phyloP scores from a whole-genome alignment of 192 early-diverging fungal genomes.

The Linnemannia hyalina region DNA sequence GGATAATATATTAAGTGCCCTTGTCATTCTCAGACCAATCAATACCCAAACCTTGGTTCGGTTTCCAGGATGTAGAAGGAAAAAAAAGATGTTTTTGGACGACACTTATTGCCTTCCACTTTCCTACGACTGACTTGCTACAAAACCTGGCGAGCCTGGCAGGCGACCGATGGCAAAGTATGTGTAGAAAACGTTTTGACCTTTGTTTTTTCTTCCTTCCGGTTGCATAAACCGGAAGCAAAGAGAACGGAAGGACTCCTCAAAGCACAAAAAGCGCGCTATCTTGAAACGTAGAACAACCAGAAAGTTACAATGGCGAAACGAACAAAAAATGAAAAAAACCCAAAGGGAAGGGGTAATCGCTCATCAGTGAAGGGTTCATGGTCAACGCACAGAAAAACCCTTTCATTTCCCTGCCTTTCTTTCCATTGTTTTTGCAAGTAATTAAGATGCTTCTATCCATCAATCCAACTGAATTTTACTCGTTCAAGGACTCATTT shows the following conservation, averaged over 20 bases:
- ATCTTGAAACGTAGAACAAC: slow-evolving; percentile 1
- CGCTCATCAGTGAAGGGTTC: neutral
- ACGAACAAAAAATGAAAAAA: neutral
- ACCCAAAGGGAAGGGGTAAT: neutral
- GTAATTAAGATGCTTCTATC: neutral
- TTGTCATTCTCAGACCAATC: neutral
- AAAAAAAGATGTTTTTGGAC: neutral
- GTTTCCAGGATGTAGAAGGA: neutral
- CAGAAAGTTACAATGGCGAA: neutral
- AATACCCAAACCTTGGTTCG: neutral
- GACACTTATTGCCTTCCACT: neutral
- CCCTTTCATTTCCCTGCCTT: no score
- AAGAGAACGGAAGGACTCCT: neutral
- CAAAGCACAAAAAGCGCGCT: neutral
- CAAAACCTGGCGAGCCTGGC: no score
- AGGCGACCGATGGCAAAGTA: neutral
- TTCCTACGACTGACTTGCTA: neutral
- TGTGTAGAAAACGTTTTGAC: neutral
- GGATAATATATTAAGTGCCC: neutral
- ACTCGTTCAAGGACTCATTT: neutral
- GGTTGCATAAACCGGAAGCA: neutral
- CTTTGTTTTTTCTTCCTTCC: neutral
- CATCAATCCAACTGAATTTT: no score
- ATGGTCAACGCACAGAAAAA: neutral
- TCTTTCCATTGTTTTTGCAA: neutral